Percentiles rank a stretch among this genome's conserved stretches.
These are phyloP conservation scores for Polychytrium aggregatum DNA, from an alignment of 192 early-diverging fungal genomes.

Conservation along the genomic window DNA sequence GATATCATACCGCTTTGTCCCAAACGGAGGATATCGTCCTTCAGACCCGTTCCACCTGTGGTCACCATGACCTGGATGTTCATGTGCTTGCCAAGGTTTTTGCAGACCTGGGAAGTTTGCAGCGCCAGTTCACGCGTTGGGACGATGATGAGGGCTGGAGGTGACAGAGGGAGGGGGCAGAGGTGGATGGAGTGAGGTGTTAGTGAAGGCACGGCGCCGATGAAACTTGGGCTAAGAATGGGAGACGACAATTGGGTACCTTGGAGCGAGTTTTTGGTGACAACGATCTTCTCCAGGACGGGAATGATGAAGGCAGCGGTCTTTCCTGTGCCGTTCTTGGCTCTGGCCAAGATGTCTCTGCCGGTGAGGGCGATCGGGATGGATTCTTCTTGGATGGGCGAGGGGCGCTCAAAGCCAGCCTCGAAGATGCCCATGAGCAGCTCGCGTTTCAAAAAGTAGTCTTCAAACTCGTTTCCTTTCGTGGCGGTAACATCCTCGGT, in stretches of 20 bases:
- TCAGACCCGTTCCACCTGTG: constrained; percentile 93
- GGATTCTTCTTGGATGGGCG: constrained; percentile 97
- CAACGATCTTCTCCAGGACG: constrained; percentile 84
- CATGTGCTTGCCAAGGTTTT: constrained; percentile 88
- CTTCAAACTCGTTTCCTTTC: constrained; percentile 99
- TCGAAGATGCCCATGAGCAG: constrained; percentile 98
- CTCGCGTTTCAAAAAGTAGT: constrained; percentile 94
- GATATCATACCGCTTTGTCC: constrained; percentile 53
- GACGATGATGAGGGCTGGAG: constrained; percentile 71
- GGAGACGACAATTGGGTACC: too few species aligned
- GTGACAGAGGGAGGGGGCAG: too few species aligned
- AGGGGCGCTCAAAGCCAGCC: constrained; percentile 94
- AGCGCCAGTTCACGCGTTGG: constrained; percentile 96
- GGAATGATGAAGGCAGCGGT: constrained; percentile 98
- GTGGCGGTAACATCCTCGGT: constrained; percentile 95
- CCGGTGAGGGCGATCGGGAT: constrained; percentile 95
- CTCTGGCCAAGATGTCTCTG: constrained; percentile 90
- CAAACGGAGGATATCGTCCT: constrained; percentile 96
- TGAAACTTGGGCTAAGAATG: too few species aligned
- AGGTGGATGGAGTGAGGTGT: too few species aligned
- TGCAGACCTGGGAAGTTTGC: constrained; percentile 98
- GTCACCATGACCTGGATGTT: constrained; percentile 97
- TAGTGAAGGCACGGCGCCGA: too few species aligned
- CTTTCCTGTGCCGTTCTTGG: constrained; percentile 90
- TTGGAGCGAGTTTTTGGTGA: constrained; percentile 78